Base-by-base conservation (phyloP, 805 yeast genomes). In the Yamadazyma philogaea region DNA sequence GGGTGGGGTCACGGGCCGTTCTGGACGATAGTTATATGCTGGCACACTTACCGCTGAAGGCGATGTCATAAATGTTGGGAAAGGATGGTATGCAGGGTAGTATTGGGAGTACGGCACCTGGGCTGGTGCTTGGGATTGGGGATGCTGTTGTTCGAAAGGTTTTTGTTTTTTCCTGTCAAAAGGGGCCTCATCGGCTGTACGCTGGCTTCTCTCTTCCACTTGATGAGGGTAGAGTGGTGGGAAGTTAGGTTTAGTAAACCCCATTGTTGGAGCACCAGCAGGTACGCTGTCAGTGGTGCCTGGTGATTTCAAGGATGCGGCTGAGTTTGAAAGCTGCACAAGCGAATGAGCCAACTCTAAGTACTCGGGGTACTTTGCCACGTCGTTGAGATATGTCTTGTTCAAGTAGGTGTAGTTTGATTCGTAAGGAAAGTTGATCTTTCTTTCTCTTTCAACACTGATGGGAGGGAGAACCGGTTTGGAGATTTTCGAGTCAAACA, bases 371-470 rank as follows among this genome's bases (percentile, higher is more conserved):
- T 73, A 73, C 46, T 60, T 55, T 40, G 72, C 72, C 35, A 75
- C 72, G 53, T 77, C 81, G 31, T 63, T 65, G 53, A 75, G 56
- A 50, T 75, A 76, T 2, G 79, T 75, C 39, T 67, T 54, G 43
- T 67, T 63, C 54, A 75, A 70, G 52, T 75, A 75, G 14, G 77
- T 70, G 53, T 76, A 75, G 50, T 76, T 75, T 19, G 74, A 70
- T 49, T 75, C 76, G 56, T 71, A 77, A 3, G 82, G 82, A 52
- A 74, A 77, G 53, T 75, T 72, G 43, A 69, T 64, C 47, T 68
- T 68, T 40, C 64, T 56, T 45, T 63, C 70, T 19, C 46, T 38
- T 34, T 51, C 49, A 27, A 49, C 30, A 37, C 38, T 53, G 39
- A 53, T 44, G 11, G 53, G 53, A 15, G 52, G 59, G 28, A 51